Evolutionary conservation across 257 asterid genomes (phyloP), one percentile per base, ranked within the genome.

Genomic region (Mitragyna speciosa): DNA sequence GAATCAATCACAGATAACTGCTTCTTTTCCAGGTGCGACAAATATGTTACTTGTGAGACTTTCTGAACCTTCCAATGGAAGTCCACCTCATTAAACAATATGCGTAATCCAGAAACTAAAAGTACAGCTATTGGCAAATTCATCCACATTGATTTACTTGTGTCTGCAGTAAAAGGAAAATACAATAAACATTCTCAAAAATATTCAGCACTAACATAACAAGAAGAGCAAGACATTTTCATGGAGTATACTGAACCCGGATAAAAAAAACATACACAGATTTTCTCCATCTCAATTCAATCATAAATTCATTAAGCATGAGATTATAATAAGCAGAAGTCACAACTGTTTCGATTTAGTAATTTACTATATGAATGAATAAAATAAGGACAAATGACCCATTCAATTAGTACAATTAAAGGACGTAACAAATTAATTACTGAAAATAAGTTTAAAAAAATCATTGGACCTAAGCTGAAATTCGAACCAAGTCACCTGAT

Each of bases 101-200:
- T 85, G 69, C 96, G 85, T 75, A 90, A 70, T 81, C 97, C 99
- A 82, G 85, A 81, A 81, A 96, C 97, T 85, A 96, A 77, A 71
- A 96, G 92, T 74, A 96, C 59, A 47, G 97, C 93, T 78, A 96
- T 85, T 70, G 99, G 99, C 63, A 92, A 77, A 85, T 96, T 96
- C 97, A 94, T 90, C 87, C 95, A 88, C 96, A 96, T 91, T 33
- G 97, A 94, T 86, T 94, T 96, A 87, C 99, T 94, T 58, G 98
- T 87, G 79, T 94, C 99, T 96, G 95, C 93, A 85, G 83, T 48
- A 52, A 80, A 76, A 58, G 24, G 78, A 43, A 85, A 77, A 61
- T 70, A 12, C 41, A 52, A 70, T 54, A 54, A 76, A 79, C 24
- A 24, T 19, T 9, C 12, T 39, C 6, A 76, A 67, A 28, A 82